Evolutionary conservation across 345 rosid species (phyloP).

Genomic region (Pseudoturritis turrita): DNA sequence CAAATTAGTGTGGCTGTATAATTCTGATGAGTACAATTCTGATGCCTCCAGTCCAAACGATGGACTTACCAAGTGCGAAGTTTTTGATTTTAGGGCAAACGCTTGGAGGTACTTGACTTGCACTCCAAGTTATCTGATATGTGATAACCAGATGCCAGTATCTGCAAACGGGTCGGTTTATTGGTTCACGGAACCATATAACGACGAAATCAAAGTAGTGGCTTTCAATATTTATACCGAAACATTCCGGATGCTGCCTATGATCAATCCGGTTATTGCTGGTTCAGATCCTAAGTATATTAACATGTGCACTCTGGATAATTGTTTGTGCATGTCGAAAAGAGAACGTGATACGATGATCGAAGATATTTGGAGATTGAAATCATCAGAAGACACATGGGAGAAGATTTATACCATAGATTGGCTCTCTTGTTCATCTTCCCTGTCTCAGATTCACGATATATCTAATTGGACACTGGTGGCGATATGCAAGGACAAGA

Average conservation of each 20-base stretch:
- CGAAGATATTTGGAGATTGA: background rate
- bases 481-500: background rate
- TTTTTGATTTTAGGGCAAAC: background rate
- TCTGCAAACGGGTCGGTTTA: background rate
- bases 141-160: background rate
- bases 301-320: background rate
- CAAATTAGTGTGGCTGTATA: conserved; percentile 21
- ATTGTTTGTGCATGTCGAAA: background rate
- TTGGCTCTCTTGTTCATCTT: background rate
- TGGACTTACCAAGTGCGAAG: background rate
- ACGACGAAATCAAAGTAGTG: background rate
- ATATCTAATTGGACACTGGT: background rate
- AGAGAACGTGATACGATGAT: background rate
- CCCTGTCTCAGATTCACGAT: too few species aligned
- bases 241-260: background rate
- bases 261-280: background rate
- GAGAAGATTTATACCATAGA: background rate
- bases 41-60: background rate
- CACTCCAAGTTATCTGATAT: background rate
- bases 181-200: background rate
- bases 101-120: background rate
- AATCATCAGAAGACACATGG: background rate
- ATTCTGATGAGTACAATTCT: background rate
- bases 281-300: background rate
- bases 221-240: background rate